Evolutionary conservation across 1,284 basidiomycete species (phyloP).

Genomic region (Lentinus polychrous): DNA sequence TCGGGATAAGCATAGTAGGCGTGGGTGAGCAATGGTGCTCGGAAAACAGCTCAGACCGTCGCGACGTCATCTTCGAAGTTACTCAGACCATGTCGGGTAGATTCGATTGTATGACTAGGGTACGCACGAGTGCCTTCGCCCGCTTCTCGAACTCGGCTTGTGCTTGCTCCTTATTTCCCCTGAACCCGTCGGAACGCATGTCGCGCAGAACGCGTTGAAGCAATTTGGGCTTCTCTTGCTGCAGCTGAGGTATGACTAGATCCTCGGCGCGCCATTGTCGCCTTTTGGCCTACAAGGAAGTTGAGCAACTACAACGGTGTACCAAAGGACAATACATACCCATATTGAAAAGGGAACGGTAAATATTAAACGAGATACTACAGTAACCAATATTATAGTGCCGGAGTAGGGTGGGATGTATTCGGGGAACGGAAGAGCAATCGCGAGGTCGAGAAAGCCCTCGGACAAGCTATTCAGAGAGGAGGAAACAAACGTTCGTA

Average conservation of each 20-base stretch:
- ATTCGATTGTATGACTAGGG: not conserved
- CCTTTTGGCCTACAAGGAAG: slow-evolving; percentile 45
- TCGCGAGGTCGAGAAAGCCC: slow-evolving; percentile 55
- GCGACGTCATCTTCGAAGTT: slow-evolving; percentile 22
- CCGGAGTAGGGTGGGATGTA: slow-evolving; percentile 65
- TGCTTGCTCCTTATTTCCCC: slow-evolving; percentile 48
- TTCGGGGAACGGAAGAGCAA: slow-evolving; percentile 62
- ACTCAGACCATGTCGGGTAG: not conserved
- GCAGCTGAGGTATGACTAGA: slow-evolving; percentile 60
- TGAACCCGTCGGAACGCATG: slow-evolving; percentile 51
- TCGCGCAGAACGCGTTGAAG: slow-evolving; percentile 45
- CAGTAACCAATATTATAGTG: slow-evolving; percentile 71
- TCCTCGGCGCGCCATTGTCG: slow-evolving; percentile 62
- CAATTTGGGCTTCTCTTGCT: slow-evolving; percentile 45
- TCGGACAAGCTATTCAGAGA: slow-evolving; percentile 35
- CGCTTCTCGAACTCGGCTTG: slow-evolving; percentile 41
- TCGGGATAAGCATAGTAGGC: slow-evolving; percentile 55
- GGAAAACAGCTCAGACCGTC: slow-evolving; percentile 52
- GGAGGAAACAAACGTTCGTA: slow-evolving; percentile 30
- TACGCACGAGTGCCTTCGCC: slow-evolving; percentile 32
- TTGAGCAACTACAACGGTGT: slow-evolving; percentile 1
- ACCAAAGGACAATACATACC: slow-evolving; percentile 41
- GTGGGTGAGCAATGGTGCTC: slow-evolving; percentile 52
- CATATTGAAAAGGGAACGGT: slow-evolving; percentile 78
- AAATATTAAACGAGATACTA: slow-evolving; percentile 54